Conservation (phyloP, 768 basidiomycete genomes). For the Holtermannia corniformis region DNA sequence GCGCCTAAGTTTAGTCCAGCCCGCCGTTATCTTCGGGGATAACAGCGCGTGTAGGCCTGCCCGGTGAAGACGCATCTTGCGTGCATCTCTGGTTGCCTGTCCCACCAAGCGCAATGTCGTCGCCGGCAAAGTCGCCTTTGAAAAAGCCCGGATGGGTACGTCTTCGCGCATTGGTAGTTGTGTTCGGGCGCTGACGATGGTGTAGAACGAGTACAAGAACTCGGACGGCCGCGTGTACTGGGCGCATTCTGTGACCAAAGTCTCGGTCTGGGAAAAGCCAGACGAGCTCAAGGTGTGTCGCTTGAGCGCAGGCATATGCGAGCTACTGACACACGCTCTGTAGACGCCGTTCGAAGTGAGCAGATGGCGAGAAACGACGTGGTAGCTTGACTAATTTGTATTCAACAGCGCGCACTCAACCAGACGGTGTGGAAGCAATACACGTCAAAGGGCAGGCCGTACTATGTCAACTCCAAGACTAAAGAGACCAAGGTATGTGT, state of each 20-base stretch:
- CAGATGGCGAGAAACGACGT: too few species aligned
- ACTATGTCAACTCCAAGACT: constrained; percentile 57
- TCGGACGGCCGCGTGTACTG: constrained; percentile 97
- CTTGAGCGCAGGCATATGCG: neutral
- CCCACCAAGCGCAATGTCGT: too few species aligned
- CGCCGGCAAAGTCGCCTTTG: neutral
- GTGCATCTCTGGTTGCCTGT: too few species aligned
- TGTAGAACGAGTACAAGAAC: constrained; percentile 87
- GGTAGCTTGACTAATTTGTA: neutral
- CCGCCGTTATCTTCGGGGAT: too few species aligned
- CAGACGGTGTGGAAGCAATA: constrained; percentile 96
- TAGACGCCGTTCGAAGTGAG: constrained; percentile 79
- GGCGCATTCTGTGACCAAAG: constrained; percentile 80
- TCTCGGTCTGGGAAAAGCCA: constrained; percentile 98
- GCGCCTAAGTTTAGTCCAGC: too few species aligned
- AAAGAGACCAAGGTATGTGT: constrained; percentile 59
- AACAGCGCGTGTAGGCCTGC: too few species aligned
- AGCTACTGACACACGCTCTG: neutral
- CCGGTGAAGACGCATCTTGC: too few species aligned
- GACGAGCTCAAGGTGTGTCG: constrained; percentile 57
- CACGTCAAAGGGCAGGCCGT: constrained; percentile 66
- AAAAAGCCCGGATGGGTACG: neutral
- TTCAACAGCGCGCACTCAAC: constrained; percentile 67
- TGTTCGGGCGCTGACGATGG: too few species aligned
- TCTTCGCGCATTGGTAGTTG: too few species aligned